phyloP scores from a whole-genome alignment of 164 flowering plant genomes.

The Annona cherimola region DNA sequence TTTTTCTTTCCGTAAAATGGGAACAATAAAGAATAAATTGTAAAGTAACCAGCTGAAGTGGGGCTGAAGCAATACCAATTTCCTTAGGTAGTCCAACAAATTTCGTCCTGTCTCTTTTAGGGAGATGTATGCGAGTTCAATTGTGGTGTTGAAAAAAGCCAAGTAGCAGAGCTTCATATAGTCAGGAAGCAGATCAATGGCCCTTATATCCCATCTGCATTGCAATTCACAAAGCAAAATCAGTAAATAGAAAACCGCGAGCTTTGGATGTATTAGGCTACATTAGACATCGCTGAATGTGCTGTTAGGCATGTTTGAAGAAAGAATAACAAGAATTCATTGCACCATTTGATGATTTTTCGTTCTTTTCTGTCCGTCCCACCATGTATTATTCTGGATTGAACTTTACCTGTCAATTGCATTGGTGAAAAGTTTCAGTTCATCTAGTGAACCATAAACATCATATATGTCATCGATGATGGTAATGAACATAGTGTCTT shows the following conservation, averaged over 20 bases:
- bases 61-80: constrained; percentile 6
- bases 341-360: not conserved
- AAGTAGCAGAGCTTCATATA: constrained; percentile 14
- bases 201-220: constrained; percentile 17
- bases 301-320: not conserved
- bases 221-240: not conserved
- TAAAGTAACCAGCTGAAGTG: not conserved
- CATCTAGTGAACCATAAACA: constrained; percentile 5
- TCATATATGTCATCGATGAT: constrained; percentile 6
- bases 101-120: constrained; percentile 5
- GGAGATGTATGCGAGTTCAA: constrained; percentile 6
- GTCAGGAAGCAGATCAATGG: constrained; percentile 15
- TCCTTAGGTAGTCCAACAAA: not conserved
- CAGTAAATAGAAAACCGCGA: not conserved
- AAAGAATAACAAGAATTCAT: not conserved
- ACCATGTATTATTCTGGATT: not conserved
- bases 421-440: constrained; percentile 13
- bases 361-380: no score
- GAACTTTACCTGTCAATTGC: constrained; percentile 1
- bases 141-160: constrained; percentile 13
- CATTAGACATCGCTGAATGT: not conserved
- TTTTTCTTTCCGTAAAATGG: not conserved
- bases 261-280: not conserved
- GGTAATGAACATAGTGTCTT: not conserved
- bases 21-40: not conserved